Evolutionary conservation across 2,329 filamentous ascomycete species (phyloP).

Genomic region (Colletotrichum falcatum): DNA sequence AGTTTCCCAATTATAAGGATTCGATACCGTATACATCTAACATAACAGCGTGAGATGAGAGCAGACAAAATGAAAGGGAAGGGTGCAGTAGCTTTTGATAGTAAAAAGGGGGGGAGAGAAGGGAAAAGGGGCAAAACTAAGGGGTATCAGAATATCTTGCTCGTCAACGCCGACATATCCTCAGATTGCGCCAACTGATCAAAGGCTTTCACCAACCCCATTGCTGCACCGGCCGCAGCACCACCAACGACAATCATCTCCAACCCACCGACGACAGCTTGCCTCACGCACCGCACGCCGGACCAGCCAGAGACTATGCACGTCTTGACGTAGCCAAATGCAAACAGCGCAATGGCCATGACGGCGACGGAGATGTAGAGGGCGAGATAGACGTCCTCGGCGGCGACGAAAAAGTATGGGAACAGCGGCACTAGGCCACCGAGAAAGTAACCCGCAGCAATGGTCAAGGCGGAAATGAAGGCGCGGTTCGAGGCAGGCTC

Average conservation of each 20-base stretch:
- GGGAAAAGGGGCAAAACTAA: too few relatives aligned
- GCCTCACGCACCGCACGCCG: conserved; percentile 38
- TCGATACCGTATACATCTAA: background rate
- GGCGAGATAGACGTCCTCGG: conserved; percentile 55
- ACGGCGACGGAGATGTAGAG: conserved; percentile 70
- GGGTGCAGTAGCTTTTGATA: background rate
- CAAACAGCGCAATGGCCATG: conserved; percentile 70
- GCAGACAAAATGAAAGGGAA: background rate
- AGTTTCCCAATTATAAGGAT: background rate
- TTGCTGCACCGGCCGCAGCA: conserved; percentile 52
- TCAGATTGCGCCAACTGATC: conserved; percentile 37
- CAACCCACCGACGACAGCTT: conserved; percentile 48
- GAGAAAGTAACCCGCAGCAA: conserved; percentile 76
- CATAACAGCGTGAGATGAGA: background rate
- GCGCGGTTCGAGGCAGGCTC: conserved; percentile 58
- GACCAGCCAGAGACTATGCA: conserved; percentile 52
- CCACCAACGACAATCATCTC: conserved; percentile 57
- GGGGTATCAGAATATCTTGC: conserved; percentile 22
- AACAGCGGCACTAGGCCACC: conserved; percentile 78
- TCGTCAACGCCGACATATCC: conserved; percentile 30
- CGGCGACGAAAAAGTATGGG: conserved; percentile 72
- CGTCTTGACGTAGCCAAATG: conserved; percentile 76
- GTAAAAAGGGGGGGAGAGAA: background rate
- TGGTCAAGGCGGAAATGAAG: conserved; percentile 71
- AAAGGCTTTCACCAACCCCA: conserved; percentile 51